A percentile compares a stretch with the other conserved stretches of the same genome.
These are phyloP conservation scores for Emmonsiellopsis sp. DNA, from an alignment of 2,329 filamentous ascomycete species.

Conservation along the genomic window DNA sequence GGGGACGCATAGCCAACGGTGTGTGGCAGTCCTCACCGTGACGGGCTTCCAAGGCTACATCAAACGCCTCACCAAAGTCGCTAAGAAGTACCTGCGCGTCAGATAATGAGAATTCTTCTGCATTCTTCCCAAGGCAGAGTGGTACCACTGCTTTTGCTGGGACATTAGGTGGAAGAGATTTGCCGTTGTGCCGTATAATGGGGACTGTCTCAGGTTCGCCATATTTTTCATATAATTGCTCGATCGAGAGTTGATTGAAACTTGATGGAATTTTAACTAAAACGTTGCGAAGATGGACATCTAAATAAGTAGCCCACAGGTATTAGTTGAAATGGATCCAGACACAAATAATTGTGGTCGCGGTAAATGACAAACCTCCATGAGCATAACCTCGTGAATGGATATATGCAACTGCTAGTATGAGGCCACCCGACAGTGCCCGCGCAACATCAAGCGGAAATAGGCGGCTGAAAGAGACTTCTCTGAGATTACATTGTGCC, in stretches of 20 bases:
- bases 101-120: slow-evolving; percentile 18
- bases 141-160: slow-evolving; percentile 20
- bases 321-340: neutral
- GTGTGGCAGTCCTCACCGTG: slow-evolving; percentile 16
- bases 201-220: slow-evolving; percentile 21
- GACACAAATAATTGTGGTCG: neutral
- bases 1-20: slow-evolving; percentile 10
- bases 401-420: slow-evolving; percentile 10
- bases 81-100: slow-evolving; percentile 23
- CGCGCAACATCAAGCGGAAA: slow-evolving; percentile 12
- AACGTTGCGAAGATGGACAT: slow-evolving; percentile 23
- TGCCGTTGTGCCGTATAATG: slow-evolving; percentile 16
- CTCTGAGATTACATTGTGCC: slow-evolving; percentile 13
- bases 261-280: slow-evolving; percentile 17
- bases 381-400: slow-evolving; percentile 14
- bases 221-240: slow-evolving; percentile 24
- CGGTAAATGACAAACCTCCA: slow-evolving; percentile 9
- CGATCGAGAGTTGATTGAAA: slow-evolving; percentile 22
- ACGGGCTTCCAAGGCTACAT: slow-evolving; percentile 1
- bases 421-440: slow-evolving; percentile 10
- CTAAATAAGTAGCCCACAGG: slow-evolving; percentile 9
- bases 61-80: slow-evolving; percentile 29
- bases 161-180: slow-evolving; percentile 18
- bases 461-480: slow-evolving; percentile 11
- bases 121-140: slow-evolving; percentile 21